Conservation (phyloP, 202 grass and related monocot species). For the Panicum virgatum region DNA sequence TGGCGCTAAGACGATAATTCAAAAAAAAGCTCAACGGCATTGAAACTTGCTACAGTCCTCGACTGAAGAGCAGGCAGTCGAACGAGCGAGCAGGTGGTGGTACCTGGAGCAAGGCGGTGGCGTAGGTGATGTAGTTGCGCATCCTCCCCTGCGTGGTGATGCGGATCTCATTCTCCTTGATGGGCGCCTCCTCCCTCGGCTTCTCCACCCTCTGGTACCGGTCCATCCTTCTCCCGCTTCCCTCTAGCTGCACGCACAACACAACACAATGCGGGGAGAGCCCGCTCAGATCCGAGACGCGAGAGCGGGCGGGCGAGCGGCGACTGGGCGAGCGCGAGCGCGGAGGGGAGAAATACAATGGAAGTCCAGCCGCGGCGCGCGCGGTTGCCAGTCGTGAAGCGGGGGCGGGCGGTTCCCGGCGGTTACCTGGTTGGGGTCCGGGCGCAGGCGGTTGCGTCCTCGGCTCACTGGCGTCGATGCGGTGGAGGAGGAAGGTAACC, state of each 20-base stretch:
- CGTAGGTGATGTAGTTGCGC: constrained; percentile 99
- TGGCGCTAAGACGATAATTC: constrained; percentile 36
- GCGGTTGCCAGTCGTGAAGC: not conserved
- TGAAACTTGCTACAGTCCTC: not conserved
- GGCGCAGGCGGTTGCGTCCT: not conserved
- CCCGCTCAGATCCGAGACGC: constrained; percentile 28
- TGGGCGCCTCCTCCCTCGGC: constrained; percentile 89
- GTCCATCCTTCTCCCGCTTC: constrained; percentile 56
- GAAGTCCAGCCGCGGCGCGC: not conserved
- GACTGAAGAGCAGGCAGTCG: not conserved
- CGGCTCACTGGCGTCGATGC: constrained; percentile 26
- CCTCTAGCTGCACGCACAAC: constrained; percentile 9
- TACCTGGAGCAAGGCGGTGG: constrained; percentile 91
- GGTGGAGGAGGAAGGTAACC: constrained; percentile 30
- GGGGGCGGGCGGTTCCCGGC: not conserved
- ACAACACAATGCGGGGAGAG: not conserved
- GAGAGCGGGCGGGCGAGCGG: not conserved
- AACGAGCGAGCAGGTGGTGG: not conserved
- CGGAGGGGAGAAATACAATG: not conserved
- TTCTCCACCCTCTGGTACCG: constrained; percentile 97
- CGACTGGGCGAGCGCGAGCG: not conserved
- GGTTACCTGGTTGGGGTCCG: constrained; percentile 15
- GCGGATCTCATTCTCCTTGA: constrained; percentile 99
- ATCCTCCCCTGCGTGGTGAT: constrained; percentile 97
- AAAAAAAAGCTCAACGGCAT: constrained; percentile 20